Conservation (phyloP, 2,329 filamentous ascomycete species). For the Dendrostoma leiphaemia region DNA sequence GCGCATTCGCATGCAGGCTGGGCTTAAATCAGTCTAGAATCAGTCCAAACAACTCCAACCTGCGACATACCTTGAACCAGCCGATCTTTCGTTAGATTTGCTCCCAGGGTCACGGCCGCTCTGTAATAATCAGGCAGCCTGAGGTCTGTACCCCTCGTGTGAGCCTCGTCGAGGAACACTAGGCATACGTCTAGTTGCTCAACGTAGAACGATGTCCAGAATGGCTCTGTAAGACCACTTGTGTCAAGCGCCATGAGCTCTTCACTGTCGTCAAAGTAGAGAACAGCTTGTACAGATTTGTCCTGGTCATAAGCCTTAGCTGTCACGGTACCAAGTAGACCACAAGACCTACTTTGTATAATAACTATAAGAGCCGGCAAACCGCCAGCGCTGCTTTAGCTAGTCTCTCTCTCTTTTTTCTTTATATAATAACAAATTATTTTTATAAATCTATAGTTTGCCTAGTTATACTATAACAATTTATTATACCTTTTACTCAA, state of each 20-base stretch:
- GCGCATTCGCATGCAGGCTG: conserved; percentile 70
- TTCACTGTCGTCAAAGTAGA: conserved; percentile 59
- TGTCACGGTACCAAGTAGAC: too few species aligned
- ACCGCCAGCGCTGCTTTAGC: too few species aligned
- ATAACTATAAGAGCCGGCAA: too few species aligned
- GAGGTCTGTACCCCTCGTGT: conserved; percentile 69
- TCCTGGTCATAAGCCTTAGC: conserved; percentile 12
- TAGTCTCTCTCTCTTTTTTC: too few species aligned
- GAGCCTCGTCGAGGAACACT: conserved; percentile 68
- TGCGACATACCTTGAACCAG: conserved; percentile 59
- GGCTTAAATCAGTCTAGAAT: not conserved
- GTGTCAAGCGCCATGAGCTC: conserved; percentile 53
- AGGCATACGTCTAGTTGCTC: conserved; percentile 57
- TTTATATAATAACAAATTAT: too few species aligned
- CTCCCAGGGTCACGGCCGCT: conserved; percentile 67
- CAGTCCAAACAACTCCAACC: not conserved
- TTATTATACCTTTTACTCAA: too few species aligned
- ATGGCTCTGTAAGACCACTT: conserved; percentile 39
- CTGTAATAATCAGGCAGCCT: conserved; percentile 56
- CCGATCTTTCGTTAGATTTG: conserved; percentile 64
- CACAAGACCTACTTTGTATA: too few species aligned
- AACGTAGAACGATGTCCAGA: conserved; percentile 59
- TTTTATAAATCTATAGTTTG: too few species aligned
- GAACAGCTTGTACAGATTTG: conserved; percentile 38
- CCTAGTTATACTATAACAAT: too few species aligned